phyloP scores from a whole-genome alignment of 1,284 basidiomycete genomes.

The Sphaerobolus stellatus region DNA sequence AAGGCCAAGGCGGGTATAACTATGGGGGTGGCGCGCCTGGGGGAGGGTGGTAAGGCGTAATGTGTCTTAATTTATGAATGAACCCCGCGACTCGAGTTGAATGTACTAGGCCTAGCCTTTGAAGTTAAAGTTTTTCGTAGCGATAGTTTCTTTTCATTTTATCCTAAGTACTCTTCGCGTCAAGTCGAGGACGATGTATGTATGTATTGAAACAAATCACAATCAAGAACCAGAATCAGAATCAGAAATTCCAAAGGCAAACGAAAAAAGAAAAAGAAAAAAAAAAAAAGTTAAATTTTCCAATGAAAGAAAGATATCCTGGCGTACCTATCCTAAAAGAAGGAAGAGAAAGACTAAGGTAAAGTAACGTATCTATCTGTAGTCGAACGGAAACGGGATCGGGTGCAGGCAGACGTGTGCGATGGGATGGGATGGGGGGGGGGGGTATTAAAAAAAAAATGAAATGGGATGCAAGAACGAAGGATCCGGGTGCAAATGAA shows the following conservation, averaged over 20 bases:
- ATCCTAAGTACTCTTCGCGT: background rate
- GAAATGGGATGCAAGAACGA: background rate
- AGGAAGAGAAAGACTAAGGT: too few species aligned
- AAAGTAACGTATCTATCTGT: too few species aligned
- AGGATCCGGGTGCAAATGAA: background rate
- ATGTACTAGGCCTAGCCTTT: too few species aligned
- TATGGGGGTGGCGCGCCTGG: background rate
- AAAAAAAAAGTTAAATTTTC: conserved; percentile 1
- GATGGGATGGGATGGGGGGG: background rate
- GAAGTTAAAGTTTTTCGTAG: too few species aligned
- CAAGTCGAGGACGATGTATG: background rate
- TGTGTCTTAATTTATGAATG: background rate
- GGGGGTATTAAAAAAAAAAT: background rate
- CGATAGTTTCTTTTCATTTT: background rate
- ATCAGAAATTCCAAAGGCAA: too few species aligned
- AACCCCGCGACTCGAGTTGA: too few species aligned
- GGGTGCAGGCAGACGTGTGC: too few species aligned
- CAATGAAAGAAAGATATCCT: conserved; percentile 2
- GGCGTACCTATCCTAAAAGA: too few species aligned
- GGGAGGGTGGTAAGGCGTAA: conserved; percentile 4
- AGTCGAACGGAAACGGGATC: too few species aligned
- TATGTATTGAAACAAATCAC: background rate
- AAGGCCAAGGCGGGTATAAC: conserved; percentile 6
- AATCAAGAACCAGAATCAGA: too few species aligned
- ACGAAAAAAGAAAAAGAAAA: background rate